Evolutionary conservation across 108 stramenopile species (phyloP).

Genomic region (Stephanodiscus minutulus): DNA sequence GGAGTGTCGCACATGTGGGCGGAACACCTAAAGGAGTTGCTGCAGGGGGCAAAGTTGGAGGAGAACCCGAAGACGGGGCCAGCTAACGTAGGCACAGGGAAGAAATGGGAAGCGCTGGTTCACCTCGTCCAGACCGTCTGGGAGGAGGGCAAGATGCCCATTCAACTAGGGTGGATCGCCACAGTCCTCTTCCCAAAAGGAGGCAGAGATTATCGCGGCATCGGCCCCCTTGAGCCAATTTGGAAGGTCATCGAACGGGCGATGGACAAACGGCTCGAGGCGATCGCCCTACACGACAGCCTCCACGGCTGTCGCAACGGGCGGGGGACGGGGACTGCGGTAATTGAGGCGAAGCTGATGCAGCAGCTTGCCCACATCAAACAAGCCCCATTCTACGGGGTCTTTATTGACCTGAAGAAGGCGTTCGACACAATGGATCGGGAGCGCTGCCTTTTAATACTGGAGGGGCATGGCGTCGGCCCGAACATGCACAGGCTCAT

Average conservation of each 20-base stretch:
- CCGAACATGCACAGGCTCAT: not conserved
- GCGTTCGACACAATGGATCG: slow-evolving; percentile 22
- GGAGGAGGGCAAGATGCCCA: slow-evolving; percentile 3
- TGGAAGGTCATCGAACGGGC: slow-evolving; percentile 16
- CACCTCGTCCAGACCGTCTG: slow-evolving; percentile 2
- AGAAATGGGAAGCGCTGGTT: no score
- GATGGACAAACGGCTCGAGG: slow-evolving; percentile 4
- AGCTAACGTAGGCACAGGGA: no score
- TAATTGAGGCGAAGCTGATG: slow-evolving; percentile 18
- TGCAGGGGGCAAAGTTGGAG: not conserved
- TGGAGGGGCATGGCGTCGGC: slow-evolving; percentile 15
- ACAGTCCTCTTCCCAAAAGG: slow-evolving; percentile 22
- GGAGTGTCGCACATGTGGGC: not conserved
- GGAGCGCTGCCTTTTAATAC: not conserved
- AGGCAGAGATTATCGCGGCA: slow-evolving; percentile 9
- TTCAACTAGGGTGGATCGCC: not conserved
- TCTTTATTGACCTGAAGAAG: slow-evolving; percentile 4
- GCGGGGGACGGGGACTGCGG: slow-evolving; percentile 22
- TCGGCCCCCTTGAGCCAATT: slow-evolving; percentile 14
- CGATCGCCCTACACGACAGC: slow-evolving; percentile 5
- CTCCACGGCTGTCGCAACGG: slow-evolving; percentile 1
- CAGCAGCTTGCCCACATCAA: not conserved
- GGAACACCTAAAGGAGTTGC: not conserved
- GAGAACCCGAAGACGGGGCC: not conserved
- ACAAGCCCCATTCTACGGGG: not conserved